phyloP scores from a whole-genome alignment of 2,329 filamentous ascomycete species.

The Arthrinium puccinioides region DNA sequence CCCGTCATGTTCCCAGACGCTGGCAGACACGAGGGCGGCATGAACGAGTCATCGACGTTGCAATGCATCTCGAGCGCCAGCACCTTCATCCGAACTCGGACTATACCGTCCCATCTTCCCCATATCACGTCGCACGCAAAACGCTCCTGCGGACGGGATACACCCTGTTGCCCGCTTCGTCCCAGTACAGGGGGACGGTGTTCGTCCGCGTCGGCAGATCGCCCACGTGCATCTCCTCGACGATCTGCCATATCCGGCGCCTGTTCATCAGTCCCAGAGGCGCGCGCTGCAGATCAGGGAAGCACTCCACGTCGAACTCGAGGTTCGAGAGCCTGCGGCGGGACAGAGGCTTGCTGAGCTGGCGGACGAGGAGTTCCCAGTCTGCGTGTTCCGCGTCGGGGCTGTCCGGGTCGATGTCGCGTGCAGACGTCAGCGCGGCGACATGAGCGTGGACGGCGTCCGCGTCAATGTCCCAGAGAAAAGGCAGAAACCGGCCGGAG shows the following conservation, averaged over 20 bases:
- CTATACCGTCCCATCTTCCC: too few relatives aligned
- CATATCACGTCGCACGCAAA: too few relatives aligned
- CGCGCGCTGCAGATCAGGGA: conserved; percentile 3
- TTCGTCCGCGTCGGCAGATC: conserved; percentile 5
- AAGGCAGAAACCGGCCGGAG: conserved; percentile 8
- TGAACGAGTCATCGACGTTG: too few relatives aligned
- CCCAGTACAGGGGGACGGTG: conserved; percentile 13
- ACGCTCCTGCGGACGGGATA: too few relatives aligned
- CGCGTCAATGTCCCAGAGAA: conserved; percentile 10
- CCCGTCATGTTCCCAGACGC: too few relatives aligned
- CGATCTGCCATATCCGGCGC: conserved; percentile 13
- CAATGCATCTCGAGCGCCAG: too few relatives aligned
- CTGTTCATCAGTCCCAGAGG: conserved; percentile 12
- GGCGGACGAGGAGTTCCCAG: conserved; percentile 14
- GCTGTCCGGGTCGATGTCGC: not conserved
- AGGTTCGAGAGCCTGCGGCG: too few relatives aligned
- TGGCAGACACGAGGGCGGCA: too few relatives aligned
- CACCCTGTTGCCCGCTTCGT: conserved; percentile 7
- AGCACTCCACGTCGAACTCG: conserved; percentile 1
- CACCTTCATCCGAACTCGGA: too few relatives aligned
- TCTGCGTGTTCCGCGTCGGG: conserved; percentile 1
- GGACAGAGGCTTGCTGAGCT: too few relatives aligned
- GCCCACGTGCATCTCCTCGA: conserved; percentile 15
- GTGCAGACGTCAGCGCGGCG: too few relatives aligned
- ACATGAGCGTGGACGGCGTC: too few relatives aligned